phyloP scores from a whole-genome alignment of 352 stramenopile species.

The Pythium pectinolyticum region DNA sequence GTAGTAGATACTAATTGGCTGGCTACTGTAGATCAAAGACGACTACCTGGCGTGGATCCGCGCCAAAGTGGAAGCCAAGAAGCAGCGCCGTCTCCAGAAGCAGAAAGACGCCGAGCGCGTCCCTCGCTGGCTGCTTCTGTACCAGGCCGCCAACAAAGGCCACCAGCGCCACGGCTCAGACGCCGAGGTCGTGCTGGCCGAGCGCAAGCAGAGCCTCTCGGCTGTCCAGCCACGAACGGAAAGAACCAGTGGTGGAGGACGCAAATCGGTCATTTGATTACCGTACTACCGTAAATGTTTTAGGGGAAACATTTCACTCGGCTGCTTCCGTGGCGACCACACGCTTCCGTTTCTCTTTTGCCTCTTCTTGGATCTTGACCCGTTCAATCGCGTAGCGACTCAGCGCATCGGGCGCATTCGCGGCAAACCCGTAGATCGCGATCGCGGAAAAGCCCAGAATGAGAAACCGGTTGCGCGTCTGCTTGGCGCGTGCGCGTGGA shows the following conservation, averaged over 20 bases:
- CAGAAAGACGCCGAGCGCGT: constrained; percentile 66
- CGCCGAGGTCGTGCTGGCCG: background rate
- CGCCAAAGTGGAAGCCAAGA: constrained; percentile 56
- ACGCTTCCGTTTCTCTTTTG: constrained; percentile 21
- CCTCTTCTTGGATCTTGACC: constrained; percentile 51
- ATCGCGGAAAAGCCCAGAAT: constrained; percentile 60
- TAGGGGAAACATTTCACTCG: too few relatives aligned
- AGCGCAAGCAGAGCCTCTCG: background rate
- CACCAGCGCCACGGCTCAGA: constrained; percentile 2
- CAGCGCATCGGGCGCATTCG: constrained; percentile 57
- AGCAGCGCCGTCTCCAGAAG: constrained; percentile 37
- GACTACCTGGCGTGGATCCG: constrained; percentile 75
- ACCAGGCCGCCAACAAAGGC: constrained; percentile 52
- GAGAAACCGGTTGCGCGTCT: constrained; percentile 59
- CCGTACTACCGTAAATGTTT: too few relatives aligned
- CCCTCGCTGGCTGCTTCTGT: constrained; percentile 67
- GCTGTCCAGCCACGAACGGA: background rate
- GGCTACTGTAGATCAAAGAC: constrained; percentile 47
- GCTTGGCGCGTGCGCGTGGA: constrained; percentile 37
- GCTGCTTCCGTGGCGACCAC: too few relatives aligned
- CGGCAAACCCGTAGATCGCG: constrained; percentile 77
- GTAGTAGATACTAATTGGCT: background rate
- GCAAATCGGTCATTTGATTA: background rate
- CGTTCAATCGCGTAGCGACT: constrained; percentile 68
- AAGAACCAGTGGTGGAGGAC: background rate